Evolutionary conservation across 495 filamentous ascomycete species (phyloP).

Genomic region (Oidiodendron maius): DNA sequence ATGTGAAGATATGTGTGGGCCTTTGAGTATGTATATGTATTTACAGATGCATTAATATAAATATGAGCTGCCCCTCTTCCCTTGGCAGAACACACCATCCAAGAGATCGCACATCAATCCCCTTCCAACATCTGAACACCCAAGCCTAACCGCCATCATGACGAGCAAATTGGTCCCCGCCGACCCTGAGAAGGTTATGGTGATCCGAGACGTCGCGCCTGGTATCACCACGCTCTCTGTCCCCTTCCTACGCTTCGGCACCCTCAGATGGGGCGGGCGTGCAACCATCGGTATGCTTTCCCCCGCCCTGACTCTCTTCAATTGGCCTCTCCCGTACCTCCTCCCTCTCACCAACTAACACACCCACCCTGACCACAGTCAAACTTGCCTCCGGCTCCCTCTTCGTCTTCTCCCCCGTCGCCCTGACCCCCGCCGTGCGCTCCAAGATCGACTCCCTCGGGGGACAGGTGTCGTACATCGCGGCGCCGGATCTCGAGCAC

Average conservation of each 20-base stretch:
- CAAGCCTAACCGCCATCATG: no score
- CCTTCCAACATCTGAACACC: no score
- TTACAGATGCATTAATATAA: no score
- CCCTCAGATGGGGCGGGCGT: conserved; percentile 75
- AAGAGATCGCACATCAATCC: no score
- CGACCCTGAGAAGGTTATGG: conserved; percentile 74
- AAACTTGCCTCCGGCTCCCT: conserved; percentile 68
- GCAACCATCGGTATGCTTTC: conserved; percentile 69
- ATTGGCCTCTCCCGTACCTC: not conserved
- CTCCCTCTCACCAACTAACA: not conserved
- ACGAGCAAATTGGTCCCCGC: conserved; percentile 26
- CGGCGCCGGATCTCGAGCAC: conserved; percentile 84
- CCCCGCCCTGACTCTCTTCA: not conserved
- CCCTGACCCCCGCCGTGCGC: conserved; percentile 71
- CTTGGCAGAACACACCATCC: no score
- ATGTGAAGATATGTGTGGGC: no score
- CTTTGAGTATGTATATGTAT: no score
- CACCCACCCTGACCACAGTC: conserved; percentile 40
- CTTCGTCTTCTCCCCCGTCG: conserved; percentile 88
- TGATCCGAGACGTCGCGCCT: conserved; percentile 76
- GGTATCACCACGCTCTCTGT: conserved; percentile 76
- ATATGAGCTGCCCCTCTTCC: no score
- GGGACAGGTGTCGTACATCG: conserved; percentile 71
- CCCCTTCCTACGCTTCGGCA: conserved; percentile 80
- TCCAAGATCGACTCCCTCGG: conserved; percentile 61